Evolutionary conservation across 345 rosid genomes (phyloP).

Genomic region (Geranium brycei): DNA sequence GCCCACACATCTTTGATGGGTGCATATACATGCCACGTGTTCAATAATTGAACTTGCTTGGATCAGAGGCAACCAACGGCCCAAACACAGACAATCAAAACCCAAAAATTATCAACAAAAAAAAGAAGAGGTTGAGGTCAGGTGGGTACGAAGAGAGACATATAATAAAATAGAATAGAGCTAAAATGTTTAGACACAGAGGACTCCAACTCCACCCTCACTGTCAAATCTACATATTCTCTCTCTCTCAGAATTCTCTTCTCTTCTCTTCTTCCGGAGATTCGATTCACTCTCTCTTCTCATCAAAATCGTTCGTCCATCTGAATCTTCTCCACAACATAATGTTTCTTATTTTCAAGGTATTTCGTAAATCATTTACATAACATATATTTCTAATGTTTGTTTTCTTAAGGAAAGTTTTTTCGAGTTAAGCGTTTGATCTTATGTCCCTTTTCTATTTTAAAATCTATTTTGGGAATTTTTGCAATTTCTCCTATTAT

Average conservation of each 20-base stretch:
- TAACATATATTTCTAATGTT: no score
- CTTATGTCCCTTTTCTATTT: background rate
- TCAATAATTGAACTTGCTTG: background rate
- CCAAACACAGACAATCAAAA: background rate
- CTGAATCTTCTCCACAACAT: constrained; percentile 10
- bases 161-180: background rate
- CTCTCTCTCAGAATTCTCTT: constrained; percentile 6
- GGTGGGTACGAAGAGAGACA: no score
- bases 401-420: background rate
- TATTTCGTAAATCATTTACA: no score
- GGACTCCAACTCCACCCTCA: constrained; percentile 21
- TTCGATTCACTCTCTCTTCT: constrained; percentile 24
- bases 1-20: background rate
- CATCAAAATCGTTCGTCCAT: no score
- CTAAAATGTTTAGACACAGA: background rate
- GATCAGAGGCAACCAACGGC: background rate
- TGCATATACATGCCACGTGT: background rate
- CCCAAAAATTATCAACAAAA: background rate
- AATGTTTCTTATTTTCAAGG: constrained; percentile 47
- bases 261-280: constrained; percentile 12
- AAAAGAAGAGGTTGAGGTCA: background rate
- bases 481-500: no score
- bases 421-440: background rate
- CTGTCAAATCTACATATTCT: constrained; percentile 53
- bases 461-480: no score